Evolutionary conservation across 305 asterid genomes (phyloP), one percentile per base, ranked within the genome.

Genomic region (Striga hermonthica): DNA sequence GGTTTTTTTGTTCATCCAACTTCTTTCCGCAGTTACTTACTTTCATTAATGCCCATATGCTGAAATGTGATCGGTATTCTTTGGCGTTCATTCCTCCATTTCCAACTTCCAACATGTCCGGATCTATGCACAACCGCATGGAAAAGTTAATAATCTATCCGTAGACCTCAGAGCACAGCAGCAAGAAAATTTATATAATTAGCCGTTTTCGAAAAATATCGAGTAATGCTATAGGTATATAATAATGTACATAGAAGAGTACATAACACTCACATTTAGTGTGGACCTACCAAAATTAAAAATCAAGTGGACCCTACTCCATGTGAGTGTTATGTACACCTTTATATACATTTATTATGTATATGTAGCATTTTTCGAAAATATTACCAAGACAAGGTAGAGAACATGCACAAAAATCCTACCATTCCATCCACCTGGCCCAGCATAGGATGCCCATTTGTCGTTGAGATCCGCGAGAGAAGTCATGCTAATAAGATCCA

Each of bases 391-490:
- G 54, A 48, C 54, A 12, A 48, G 54, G 28, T 48, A 8, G 4
- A 48, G 12, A 48, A 14, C 14, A 35, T 9, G 13, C 11, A 31
- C 60, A 55, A n/a, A 5, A 11, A 62, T 66, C 75, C 69, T 78
- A 89, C 98, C 99, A 35, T 90, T 93, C 99, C 99, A 93, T 70
- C 89, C 95, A 4, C 98, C 97, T 3, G 95, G 96, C 41, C 87
- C 92, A 10, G 96, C 95, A 60, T 90, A 88, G 16, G 85, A 49
- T 39, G 95, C 96, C 99, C 97, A 90, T 69, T 73, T 75, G 80
- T 90, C 91, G 57, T 93, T 90, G 12, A 69, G 57, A 73, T 93
- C 97, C 1, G 99, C 97, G 68, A 73, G 76, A 16, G 94, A 82
- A 59, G 84, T 82, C 97, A 93, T 84, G 76, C 99, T 92, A 71